A percentile compares a stretch with the other conserved stretches of the same genome.
Conservation (phyloP, 2,329 filamentous ascomycete species). For the Exserohilum rostratum region DNA sequence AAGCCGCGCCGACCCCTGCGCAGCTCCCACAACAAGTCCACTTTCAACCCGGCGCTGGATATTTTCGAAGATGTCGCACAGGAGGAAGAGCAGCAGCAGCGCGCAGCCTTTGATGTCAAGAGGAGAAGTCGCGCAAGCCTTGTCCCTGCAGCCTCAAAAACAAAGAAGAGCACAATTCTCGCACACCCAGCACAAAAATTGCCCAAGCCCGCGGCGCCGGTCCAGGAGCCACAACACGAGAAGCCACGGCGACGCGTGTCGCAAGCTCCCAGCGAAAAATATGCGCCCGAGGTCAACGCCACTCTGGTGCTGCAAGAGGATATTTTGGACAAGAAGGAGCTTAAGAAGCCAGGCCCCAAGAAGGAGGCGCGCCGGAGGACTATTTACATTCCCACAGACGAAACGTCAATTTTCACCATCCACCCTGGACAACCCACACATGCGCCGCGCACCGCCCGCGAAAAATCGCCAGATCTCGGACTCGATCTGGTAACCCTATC, state of each 20-base stretch:
- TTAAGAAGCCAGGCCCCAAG: conserved; percentile 37
- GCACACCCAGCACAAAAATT: conserved; percentile 48
- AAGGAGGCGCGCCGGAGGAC: conserved; percentile 56
- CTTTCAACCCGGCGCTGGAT: conserved; percentile 43
- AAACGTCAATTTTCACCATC: conserved; percentile 59
- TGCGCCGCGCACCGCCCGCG: conserved; percentile 33
- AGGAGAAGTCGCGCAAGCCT: conserved; percentile 36
- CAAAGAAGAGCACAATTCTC: conserved; percentile 41
- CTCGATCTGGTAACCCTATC: conserved; percentile 48
- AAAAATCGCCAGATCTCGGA: conserved; percentile 46
- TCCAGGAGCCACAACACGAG: conserved; percentile 28
- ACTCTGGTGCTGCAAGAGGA: conserved; percentile 41
- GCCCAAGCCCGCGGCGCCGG: conserved; percentile 27
- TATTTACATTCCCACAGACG: conserved; percentile 59
- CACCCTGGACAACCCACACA: conserved; percentile 53
- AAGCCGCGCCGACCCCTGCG: conserved; percentile 46
- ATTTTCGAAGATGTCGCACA: conserved; percentile 49
- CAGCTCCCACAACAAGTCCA: conserved; percentile 33
- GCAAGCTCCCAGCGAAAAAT: conserved; percentile 37
- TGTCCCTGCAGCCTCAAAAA: conserved; percentile 26
- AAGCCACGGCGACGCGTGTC: conserved; percentile 46
- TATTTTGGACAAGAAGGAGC: conserved; percentile 37
- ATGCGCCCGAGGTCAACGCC: conserved; percentile 32
- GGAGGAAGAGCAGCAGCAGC: conserved; percentile 40
- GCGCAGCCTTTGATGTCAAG: conserved; percentile 30